A percentile compares a stretch with the other conserved stretches of the same genome.
Evolutionary conservation across 1,284 basidiomycete species (phyloP).

Genomic region (Cryptococcus wingfieldii): DNA sequence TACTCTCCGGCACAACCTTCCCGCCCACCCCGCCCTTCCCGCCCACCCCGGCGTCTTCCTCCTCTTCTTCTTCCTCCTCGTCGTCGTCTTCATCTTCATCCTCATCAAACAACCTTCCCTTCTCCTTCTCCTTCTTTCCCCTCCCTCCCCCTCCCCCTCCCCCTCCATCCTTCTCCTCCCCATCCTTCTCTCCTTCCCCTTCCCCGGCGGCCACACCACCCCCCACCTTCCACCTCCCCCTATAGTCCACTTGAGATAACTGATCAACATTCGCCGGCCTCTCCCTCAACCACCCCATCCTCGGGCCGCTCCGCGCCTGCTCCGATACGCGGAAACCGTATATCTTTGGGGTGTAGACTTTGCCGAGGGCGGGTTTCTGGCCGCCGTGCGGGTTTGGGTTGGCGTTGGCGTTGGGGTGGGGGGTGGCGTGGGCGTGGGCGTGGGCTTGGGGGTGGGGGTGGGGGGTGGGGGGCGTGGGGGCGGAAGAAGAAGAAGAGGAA

Average conservation of each 20-base stretch:
- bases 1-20: not conserved
- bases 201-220: conserved; percentile 22
- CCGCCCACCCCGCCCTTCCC: conserved; percentile 4
- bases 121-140: not conserved
- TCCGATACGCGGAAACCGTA: conserved; percentile 68
- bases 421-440: not conserved
- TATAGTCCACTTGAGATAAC: conserved; percentile 78
- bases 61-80: conserved; percentile 15
- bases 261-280: conserved; percentile 75
- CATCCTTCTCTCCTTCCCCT: conserved; percentile 35
- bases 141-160: not conserved
- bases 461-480: conserved; percentile 13
- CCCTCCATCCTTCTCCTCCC: conserved; percentile 22
- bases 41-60: conserved; percentile 15
- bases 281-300: conserved; percentile 93
- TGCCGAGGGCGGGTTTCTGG: conserved; percentile 68
- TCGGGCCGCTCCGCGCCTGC: conserved; percentile 73
- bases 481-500: conserved; percentile 3
- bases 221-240: conserved; percentile 69
- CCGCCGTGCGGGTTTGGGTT: conserved; percentile 76
- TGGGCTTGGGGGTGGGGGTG: too few relatives aligned
- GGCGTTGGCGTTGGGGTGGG: too few relatives aligned
- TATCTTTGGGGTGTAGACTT: conserved; percentile 86
- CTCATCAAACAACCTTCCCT: conserved; percentile 16
- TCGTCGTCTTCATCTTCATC: conserved; percentile 20